A percentile compares a stretch with the other conserved stretches of the same genome.
Conservation (phyloP, 495 filamentous ascomycete species). For the Immersiella caudata region DNA sequence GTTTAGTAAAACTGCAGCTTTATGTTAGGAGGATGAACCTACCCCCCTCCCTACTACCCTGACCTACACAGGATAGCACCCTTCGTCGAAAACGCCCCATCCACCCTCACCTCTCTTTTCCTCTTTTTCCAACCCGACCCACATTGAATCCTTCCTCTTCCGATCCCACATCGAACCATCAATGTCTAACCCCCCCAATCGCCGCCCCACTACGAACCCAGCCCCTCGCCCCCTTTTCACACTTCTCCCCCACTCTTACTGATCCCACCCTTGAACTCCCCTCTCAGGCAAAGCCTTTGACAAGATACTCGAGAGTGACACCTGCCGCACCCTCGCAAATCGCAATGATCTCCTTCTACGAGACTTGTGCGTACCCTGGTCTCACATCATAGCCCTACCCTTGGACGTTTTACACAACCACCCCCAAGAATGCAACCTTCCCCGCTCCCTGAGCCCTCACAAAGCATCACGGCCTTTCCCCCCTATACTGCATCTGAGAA, state of each 20-base stretch:
- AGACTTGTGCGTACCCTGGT: conserved; percentile 15
- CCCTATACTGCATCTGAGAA: background rate
- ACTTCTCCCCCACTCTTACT: background rate
- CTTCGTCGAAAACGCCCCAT: background rate
- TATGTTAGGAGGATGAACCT: background rate
- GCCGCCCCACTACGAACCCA: background rate
- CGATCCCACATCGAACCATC: background rate
- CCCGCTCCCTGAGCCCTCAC: too few species aligned
- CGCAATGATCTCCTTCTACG: conserved; percentile 11
- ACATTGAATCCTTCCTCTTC: background rate
- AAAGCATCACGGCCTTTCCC: too few species aligned
- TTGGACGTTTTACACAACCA: too few species aligned
- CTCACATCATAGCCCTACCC: too few species aligned
- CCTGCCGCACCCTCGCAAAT: conserved; percentile 13
- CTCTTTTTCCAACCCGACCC: background rate
- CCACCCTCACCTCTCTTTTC: background rate
- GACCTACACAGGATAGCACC: background rate
- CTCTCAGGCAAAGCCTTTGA: conserved; percentile 23
- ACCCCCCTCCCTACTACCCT: background rate
- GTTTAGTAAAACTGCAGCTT: conserved; percentile 6
- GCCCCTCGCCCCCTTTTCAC: background rate
- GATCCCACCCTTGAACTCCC: background rate
- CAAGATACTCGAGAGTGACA: conserved; percentile 14
- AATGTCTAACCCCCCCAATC: background rate
- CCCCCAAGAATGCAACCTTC: too few species aligned